Conservation (phyloP, 2,329 filamentous ascomycete genomes). For the Penicillium sp. region DNA sequence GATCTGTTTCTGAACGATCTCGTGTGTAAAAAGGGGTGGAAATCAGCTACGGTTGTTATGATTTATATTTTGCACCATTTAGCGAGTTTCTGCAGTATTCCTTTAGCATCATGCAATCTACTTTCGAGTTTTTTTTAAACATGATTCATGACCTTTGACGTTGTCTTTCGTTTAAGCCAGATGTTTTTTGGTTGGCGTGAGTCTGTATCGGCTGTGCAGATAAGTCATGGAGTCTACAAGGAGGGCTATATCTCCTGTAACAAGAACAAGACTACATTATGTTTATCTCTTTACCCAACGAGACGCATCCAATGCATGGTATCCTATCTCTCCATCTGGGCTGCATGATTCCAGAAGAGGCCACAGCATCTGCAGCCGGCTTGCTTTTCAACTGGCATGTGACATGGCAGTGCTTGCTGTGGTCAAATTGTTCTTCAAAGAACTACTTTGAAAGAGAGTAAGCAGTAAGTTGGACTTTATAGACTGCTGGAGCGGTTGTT, state of each 20-base stretch:
- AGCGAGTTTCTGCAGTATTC: background rate
- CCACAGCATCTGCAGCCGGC: background rate
- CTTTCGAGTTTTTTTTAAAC: background rate
- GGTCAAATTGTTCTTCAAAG: too few species aligned
- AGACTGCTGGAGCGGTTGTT: background rate
- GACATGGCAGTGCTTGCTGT: too few species aligned
- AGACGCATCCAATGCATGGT: background rate
- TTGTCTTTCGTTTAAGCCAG: background rate
- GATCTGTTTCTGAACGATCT: background rate
- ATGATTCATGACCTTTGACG: background rate
- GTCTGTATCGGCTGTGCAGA: too few species aligned
- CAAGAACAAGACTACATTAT: background rate
- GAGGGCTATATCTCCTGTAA: background rate
- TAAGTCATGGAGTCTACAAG: background rate
- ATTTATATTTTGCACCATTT: background rate
- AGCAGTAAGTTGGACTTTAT: too few species aligned
- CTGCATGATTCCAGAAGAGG: slow-evolving; percentile 2
- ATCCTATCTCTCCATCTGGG: background rate
- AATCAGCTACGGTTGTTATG: background rate
- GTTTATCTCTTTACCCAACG: background rate
- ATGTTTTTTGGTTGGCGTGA: background rate
- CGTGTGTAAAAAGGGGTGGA: background rate
- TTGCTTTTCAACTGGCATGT: too few species aligned
- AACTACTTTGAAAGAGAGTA: too few species aligned
- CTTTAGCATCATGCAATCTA: background rate